Conservation (phyloP, 345 rosid genomes). For the Lepidium sativum region DNA sequence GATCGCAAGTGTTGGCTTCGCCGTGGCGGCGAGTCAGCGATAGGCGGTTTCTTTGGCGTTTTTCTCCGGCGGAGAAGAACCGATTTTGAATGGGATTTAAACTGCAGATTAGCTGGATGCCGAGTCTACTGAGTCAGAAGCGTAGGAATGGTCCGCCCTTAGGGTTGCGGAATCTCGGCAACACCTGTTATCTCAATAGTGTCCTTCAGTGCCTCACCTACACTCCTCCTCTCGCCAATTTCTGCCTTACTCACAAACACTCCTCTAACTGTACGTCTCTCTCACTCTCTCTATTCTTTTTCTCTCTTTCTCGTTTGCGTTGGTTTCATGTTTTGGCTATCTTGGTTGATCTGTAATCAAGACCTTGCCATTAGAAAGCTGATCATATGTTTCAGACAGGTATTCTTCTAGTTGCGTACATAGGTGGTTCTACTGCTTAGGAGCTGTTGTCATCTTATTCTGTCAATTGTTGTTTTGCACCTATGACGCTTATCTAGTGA, state of each 20-base stretch:
- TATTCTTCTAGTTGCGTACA: not conserved
- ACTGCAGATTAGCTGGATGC: conserved; percentile 93
- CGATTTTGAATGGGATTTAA: conserved; percentile 41
- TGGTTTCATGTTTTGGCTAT: not conserved
- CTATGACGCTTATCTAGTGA: not conserved
- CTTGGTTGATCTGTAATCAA: not conserved
- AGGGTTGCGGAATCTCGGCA: conserved; percentile 93
- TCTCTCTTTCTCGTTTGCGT: not conserved
- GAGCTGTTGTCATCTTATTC: not conserved
- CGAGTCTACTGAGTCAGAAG: conserved; percentile 70
- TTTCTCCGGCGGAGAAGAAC: conserved; percentile 26
- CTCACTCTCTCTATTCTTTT: not conserved
- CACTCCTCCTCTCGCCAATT: conserved; percentile 98
- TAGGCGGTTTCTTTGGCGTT: conserved; percentile 12
- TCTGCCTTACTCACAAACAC: conserved; percentile 77
- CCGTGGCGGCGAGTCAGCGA: conserved; percentile 23
- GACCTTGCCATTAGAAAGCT: not conserved
- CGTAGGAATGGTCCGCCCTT: conserved; percentile 76
- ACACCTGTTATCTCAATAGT: conserved; percentile 94
- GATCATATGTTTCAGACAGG: not conserved
- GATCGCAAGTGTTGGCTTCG: conserved; percentile 27
- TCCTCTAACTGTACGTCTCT: conserved; percentile 57
- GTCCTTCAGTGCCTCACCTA: conserved; percentile 92
- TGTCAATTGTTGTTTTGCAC: not conserved
- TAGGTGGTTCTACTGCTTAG: not conserved